phyloP scores from a whole-genome alignment of 2,329 filamentous ascomycete species.

The Hirsutella minnesotensis region DNA sequence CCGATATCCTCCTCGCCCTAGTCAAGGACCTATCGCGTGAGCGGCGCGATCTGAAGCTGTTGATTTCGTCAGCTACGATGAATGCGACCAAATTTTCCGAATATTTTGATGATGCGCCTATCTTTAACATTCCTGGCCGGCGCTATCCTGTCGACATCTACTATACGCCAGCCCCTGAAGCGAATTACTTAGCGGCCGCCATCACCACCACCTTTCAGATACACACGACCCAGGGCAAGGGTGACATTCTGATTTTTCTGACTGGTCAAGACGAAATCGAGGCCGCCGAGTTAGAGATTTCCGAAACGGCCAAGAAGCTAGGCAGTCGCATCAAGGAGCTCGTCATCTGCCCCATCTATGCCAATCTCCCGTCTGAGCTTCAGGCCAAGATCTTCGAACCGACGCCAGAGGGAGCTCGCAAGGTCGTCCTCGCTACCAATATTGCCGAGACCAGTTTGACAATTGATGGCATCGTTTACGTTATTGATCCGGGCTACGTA shows the following conservation, averaged over 20 bases:
- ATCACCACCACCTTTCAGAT: conserved; percentile 94
- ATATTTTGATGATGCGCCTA: conserved; percentile 86
- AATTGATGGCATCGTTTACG: conserved; percentile 91
- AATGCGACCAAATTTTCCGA: conserved; percentile 84
- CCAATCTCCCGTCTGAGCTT: conserved; percentile 79
- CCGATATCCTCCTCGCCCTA: conserved; percentile 79
- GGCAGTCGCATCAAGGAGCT: conserved; percentile 77
- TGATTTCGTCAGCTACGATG: conserved; percentile 92
- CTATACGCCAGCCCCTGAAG: conserved; percentile 82
- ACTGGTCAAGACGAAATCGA: conserved; percentile 97
- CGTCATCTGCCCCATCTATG: conserved; percentile 87
- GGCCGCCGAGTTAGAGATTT: conserved; percentile 68
- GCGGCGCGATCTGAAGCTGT: conserved; percentile 72
- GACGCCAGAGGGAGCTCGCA: conserved; percentile 72
- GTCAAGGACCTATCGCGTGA: conserved; percentile 80
- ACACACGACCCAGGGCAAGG: conserved; percentile 71
- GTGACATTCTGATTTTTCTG: conserved; percentile 88
- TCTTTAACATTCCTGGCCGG: conserved; percentile 88
- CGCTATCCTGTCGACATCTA: conserved; percentile 85
- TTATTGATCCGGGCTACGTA: conserved; percentile 89
- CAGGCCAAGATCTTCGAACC: conserved; percentile 93
- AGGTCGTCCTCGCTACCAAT: conserved; percentile 90
- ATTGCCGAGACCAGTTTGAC: conserved; percentile 95
- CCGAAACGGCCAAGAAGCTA: conserved; percentile 77
- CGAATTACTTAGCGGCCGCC: conserved; percentile 83